Conservation (phyloP, 2,329 filamentous ascomycete genomes). For the Rhinocladiella similis region DNA sequence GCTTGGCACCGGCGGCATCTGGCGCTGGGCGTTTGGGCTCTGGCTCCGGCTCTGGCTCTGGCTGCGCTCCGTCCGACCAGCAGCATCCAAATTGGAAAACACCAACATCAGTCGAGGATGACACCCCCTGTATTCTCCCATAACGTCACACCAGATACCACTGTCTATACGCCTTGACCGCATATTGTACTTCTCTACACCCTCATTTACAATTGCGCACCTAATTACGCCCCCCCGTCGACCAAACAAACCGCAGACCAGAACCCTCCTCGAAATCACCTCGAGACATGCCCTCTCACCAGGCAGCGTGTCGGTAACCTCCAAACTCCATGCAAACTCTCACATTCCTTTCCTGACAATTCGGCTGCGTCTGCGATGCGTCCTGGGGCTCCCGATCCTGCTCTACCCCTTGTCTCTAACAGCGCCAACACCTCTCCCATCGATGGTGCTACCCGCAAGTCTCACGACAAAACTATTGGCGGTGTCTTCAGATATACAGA, state of each 20-base stretch:
- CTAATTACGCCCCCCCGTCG: neutral
- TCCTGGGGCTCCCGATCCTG: conserved; percentile 23
- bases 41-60: neutral
- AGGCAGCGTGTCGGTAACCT: conserved; percentile 13
- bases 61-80: neutral
- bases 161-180: neutral
- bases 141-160: neutral
- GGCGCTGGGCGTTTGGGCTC: neutral
- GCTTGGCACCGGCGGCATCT: neutral
- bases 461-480: conserved; percentile 45
- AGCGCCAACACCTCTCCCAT: conserved; percentile 35
- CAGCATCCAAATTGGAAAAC: neutral
- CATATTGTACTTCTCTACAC: neutral
- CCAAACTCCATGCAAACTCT: conserved; percentile 16
- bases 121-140: neutral
- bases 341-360: conserved; percentile 1
- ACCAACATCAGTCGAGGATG: neutral
- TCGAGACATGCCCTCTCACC: conserved; percentile 17
- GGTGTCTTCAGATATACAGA: conserved; percentile 50
- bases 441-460: conserved; percentile 43
- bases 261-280: neutral
- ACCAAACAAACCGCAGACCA: neutral
- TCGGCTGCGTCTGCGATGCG: conserved; percentile 24
- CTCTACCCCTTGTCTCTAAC: conserved; percentile 33
- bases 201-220: neutral